A percentile compares a stretch with the other conserved stretches of the same genome.
Conservation (phyloP, 257 asterid genomes). For the Solanum neorickii region DNA sequence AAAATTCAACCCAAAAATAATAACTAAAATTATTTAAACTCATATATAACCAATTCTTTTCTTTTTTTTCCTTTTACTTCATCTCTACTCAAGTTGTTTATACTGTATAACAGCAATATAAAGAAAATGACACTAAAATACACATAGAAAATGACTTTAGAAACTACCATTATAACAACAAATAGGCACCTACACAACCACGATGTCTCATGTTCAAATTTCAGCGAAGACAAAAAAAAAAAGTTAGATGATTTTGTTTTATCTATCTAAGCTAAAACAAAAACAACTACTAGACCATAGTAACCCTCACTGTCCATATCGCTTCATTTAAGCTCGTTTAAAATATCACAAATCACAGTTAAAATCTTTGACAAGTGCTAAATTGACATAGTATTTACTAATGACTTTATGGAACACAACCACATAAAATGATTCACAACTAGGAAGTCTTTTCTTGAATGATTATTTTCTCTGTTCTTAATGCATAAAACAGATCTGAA, state of each 20-base stretch:
- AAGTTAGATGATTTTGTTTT: not conserved
- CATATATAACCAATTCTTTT: conserved; percentile 13
- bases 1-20: conserved; percentile 1
- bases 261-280: too few relatives aligned
- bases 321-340: not conserved
- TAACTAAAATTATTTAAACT: conserved; percentile 20
- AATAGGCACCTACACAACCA: accelerated
- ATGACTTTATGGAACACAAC: not conserved
- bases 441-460: not conserved
- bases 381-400: not conserved
- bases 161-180: not conserved
- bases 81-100: conserved; percentile 36
- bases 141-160: not conserved
- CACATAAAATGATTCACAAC: not conserved
- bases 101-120: conserved; percentile 6
- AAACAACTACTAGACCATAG: not conserved
- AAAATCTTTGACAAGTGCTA: not conserved
- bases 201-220: not conserved
- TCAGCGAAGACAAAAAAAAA: not conserved
- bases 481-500: not conserved
- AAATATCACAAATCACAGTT: not conserved
- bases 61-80: conserved; percentile 28
- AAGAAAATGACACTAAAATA: not conserved
- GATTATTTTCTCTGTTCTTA: not conserved
- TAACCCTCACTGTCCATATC: not conserved